Base-by-base conservation (phyloP, 768 basidiomycete species). In the Lentinula lateritia region DNA sequence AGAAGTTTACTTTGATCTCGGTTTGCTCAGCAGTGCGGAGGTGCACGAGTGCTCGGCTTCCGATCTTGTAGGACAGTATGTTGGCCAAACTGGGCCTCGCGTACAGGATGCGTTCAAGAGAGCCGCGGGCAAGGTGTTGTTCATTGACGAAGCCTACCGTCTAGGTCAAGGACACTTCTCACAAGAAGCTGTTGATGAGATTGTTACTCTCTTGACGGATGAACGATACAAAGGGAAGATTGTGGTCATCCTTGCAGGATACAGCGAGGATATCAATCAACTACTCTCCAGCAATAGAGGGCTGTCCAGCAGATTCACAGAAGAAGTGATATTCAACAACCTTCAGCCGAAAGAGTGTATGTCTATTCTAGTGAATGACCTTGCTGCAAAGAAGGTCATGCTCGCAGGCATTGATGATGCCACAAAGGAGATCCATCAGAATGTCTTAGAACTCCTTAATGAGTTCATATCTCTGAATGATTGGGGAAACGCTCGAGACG, bases 71-170 rank as follows among this genome's bases (percentile, higher is more conserved):
- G 89, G 84, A 1, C 77, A 88, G 66, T 89, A 84, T 54, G 81
- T 89, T 8, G 88, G 88, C 5, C 87, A 89, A 0, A 89, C 88
- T 0, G 89, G 88, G 0, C 87, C 86, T 0, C 88, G 88, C 69
- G 85, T 84, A 1, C 76, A 72, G 64, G 76, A 81, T 58, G 66
- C 84, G 1, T 82, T 90, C 52, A 84, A 87, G 50, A 85, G 83
- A 67, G 88, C 86, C 0, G 76, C 87, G 0, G 88, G 88, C 0
- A 79, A 80, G 45, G 87, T 90, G 3, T 75, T 89, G 0, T 89
- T 90, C 73, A 77, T 89, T 56, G 88, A 89, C 58, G 88, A 90
- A 63, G 88, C 88, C 0, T 90, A 90, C 65, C 76, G 87, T 28
- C 75, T 90, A 12, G 69, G 76, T 7, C 76, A 86, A 52, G 87